A percentile compares a stretch with the other conserved stretches of the same genome.
Evolutionary conservation across 2,329 filamentous ascomycete species (phyloP).

Genomic region (Clonostachys solani): DNA sequence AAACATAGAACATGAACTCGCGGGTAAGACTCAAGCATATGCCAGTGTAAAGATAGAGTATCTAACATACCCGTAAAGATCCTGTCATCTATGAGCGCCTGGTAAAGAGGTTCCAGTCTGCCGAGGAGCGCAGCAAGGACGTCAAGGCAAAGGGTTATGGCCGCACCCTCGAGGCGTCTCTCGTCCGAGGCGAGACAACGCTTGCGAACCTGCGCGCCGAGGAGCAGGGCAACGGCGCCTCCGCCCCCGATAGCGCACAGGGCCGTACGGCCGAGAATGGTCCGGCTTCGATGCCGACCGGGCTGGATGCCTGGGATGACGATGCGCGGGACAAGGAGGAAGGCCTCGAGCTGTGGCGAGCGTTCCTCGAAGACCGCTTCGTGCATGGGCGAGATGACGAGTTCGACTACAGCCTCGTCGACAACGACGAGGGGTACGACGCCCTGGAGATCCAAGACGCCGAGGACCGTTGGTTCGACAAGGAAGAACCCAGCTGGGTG

Average conservation of each 20-base stretch:
- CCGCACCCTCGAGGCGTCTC: slow-evolving; percentile 71
- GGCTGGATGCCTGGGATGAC: slow-evolving; percentile 17
- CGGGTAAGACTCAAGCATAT: slow-evolving; percentile 27
- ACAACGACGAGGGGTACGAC: slow-evolving; percentile 70
- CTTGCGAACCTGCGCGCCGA: slow-evolving; percentile 43
- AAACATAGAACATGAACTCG: slow-evolving; percentile 49
- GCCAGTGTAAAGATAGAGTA: background rate
- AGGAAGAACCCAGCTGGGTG: slow-evolving; percentile 68
- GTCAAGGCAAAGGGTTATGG: slow-evolving; percentile 73
- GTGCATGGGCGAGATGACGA: slow-evolving; percentile 70
- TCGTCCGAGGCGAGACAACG: slow-evolving; percentile 73
- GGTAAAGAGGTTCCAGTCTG: slow-evolving; percentile 71
- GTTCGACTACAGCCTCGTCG: slow-evolving; percentile 71
- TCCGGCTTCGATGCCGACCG: slow-evolving; percentile 1
- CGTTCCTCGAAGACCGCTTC: slow-evolving; percentile 71
- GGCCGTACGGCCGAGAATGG: background rate
- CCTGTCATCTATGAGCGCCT: slow-evolving; percentile 79
- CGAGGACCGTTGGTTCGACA: slow-evolving; percentile 77
- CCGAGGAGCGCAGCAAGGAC: slow-evolving; percentile 69
- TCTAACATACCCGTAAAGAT: slow-evolving; percentile 39
- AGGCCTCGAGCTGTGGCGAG: slow-evolving; percentile 64
- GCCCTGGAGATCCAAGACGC: slow-evolving; percentile 52
- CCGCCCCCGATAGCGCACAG: slow-evolving; percentile 22
- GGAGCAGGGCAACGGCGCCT: slow-evolving; percentile 36
- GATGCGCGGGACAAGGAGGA: slow-evolving; percentile 48